phyloP scores from a whole-genome alignment of 1,139 yeast genomes.

The Pichia kudriavzevii region DNA sequence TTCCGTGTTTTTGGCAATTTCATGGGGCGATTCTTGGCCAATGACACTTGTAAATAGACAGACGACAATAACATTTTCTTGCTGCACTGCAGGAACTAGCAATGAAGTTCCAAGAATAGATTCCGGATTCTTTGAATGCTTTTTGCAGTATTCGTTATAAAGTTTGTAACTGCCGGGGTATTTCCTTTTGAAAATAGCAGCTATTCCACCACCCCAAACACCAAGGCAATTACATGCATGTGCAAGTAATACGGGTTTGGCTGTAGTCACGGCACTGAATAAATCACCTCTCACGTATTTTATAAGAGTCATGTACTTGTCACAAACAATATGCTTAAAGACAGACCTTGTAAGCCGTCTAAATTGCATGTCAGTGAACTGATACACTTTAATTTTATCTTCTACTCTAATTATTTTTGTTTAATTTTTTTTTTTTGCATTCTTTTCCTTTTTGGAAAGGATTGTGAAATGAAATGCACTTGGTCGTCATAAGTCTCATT shows the following conservation, averaged over 20 bases:
- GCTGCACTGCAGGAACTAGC: slow-evolving; percentile 33
- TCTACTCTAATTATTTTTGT: too few species aligned
- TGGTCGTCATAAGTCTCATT: too few species aligned
- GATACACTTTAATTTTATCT: too few species aligned
- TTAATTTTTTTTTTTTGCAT: neutral
- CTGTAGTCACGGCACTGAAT: slow-evolving; percentile 26
- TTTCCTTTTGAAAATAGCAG: slow-evolving; percentile 40
- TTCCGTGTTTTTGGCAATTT: slow-evolving; percentile 43
- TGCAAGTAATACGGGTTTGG: slow-evolving; percentile 37
- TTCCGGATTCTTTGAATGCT: slow-evolving; percentile 26
- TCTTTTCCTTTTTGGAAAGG: neutral
- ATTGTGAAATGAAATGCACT: too few species aligned
- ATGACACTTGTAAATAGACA: slow-evolving; percentile 59
- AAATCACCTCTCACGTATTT: slow-evolving; percentile 56
- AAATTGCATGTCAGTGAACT: too few species aligned
- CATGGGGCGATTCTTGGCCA: slow-evolving; percentile 37
- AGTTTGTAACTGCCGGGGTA: slow-evolving; percentile 44
- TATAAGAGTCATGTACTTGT: too few species aligned
- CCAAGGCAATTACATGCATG: slow-evolving; percentile 82
- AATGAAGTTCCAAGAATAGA: slow-evolving; percentile 48
- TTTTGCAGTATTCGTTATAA: slow-evolving; percentile 44
- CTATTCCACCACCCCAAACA: slow-evolving; percentile 82
- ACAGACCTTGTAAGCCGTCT: too few species aligned
- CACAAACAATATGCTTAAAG: too few species aligned
- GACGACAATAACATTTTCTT: slow-evolving; percentile 37